These are phyloP conservation scores for Pilasporangium apinafurcum DNA, from an alignment of 352 stramenopile species.

Conservation along the genomic window DNA sequence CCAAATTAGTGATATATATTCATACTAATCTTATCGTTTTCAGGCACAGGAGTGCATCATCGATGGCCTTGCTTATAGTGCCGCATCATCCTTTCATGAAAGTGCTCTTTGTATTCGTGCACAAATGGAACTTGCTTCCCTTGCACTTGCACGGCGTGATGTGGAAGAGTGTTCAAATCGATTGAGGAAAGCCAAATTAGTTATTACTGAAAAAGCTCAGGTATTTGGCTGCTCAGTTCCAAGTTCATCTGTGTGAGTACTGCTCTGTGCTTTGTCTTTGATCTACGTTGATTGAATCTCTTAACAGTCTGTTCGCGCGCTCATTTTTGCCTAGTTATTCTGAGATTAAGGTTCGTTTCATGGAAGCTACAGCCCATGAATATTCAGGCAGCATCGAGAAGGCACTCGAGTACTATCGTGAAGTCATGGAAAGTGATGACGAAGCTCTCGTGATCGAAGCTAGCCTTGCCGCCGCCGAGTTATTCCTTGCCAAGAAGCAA, in stretches of 20 bases:
- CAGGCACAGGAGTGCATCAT: constrained; percentile 42
- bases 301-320: too few relatives aligned
- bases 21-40: neutral
- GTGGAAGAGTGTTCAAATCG: constrained; percentile 57
- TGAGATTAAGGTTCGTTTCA: constrained; percentile 37
- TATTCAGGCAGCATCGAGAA: constrained; percentile 37
- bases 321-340: constrained; percentile 39
- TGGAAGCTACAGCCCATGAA: constrained; percentile 47
- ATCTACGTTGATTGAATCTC: constrained; percentile 3
- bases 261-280: neutral
- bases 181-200: constrained; percentile 26
- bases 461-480: constrained; percentile 30
- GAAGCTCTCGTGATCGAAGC: constrained; percentile 17
- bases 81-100: constrained; percentile 64
- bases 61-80: constrained; percentile 51
- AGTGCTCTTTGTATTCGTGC: constrained; percentile 43
- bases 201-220: constrained; percentile 37
- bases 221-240: constrained; percentile 27
- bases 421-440: constrained; percentile 17
- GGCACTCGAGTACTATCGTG: constrained; percentile 36
- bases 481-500: constrained; percentile 27
- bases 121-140: constrained; percentile 44
- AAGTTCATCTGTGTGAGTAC: constrained; percentile 30
- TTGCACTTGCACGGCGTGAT: constrained; percentile 35
- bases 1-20: too few relatives aligned